phyloP scores from a whole-genome alignment of 805 yeast species.

The Jamesozyma gamospora region DNA sequence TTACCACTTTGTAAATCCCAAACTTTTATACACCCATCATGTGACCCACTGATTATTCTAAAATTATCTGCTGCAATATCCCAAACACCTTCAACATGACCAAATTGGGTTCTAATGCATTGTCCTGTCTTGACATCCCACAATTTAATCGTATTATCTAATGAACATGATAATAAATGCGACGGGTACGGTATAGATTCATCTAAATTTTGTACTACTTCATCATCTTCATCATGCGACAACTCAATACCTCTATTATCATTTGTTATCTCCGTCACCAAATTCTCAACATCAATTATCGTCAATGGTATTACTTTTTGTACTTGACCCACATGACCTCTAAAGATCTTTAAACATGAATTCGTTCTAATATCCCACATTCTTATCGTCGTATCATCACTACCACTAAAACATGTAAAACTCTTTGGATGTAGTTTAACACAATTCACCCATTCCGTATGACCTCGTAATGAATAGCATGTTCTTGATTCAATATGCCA shows the following conservation, averaged over 20 bases:
- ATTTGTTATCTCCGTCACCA: conserved; percentile 30
- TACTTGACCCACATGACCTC: conserved; percentile 89
- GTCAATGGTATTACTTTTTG: conserved; percentile 84
- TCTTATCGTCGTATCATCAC: conserved; percentile 85
- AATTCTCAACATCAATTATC: conserved; percentile 52
- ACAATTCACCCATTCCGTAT: conserved; percentile 82
- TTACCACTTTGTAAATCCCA: conserved; percentile 96
- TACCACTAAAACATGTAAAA: conserved; percentile 71
- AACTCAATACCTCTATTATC: conserved; percentile 2
- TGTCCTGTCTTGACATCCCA: conserved; percentile 86
- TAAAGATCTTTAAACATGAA: conserved; percentile 66
- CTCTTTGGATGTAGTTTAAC: conserved; percentile 79
- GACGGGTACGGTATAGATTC: conserved; percentile 48
- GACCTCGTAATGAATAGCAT: conserved; percentile 88
- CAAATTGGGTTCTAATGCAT: conserved; percentile 90
- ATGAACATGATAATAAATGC: conserved; percentile 74
- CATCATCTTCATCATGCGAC: not conserved
- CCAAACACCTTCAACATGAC: conserved; percentile 98
- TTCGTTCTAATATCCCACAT: conserved; percentile 90
- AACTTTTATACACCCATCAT: conserved; percentile 80
- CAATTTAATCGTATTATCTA: conserved; percentile 85
- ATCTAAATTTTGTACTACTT: conserved; percentile 11
- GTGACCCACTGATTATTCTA: conserved; percentile 89
- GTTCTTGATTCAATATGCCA: conserved; percentile 95
- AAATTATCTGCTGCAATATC: conserved; percentile 92